These are phyloP conservation scores for Solanum rostratum DNA, from an alignment of 257 asterid species.

Conservation along the genomic window DNA sequence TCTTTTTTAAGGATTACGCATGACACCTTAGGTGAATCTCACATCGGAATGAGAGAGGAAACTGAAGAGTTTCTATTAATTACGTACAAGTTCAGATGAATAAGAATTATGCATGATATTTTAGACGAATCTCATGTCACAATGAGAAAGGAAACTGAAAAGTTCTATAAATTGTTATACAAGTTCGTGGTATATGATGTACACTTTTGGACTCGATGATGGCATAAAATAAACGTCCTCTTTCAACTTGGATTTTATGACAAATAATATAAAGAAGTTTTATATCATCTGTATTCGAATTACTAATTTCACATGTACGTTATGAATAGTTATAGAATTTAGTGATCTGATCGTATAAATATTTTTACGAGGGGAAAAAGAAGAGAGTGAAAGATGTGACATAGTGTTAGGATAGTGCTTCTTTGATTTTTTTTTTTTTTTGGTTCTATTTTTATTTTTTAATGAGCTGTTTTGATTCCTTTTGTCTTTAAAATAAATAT, in stretches of 20 bases:
- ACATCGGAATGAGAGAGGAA: too few species aligned
- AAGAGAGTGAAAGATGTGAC: background rate
- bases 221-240: background rate
- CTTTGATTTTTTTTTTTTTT: background rate
- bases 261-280: background rate
- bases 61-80: too few species aligned
- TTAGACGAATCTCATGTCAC: background rate
- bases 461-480: slow-evolving; percentile 3
- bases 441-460: background rate
- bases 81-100: background rate
- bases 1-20: too few species aligned
- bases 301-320: background rate
- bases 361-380: background rate
- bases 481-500: background rate
- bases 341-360: accelerated
- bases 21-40: too few species aligned
- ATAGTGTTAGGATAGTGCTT: background rate
- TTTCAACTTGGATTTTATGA: background rate
- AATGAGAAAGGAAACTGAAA: accelerated
- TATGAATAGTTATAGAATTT: background rate
- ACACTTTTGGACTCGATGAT: background rate
- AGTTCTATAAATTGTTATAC: background rate
- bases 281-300: background rate
- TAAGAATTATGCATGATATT: background rate
- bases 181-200: background rate